phyloP scores from a whole-genome alignment of 257 asterid species.

The Scutellaria barbata region DNA sequence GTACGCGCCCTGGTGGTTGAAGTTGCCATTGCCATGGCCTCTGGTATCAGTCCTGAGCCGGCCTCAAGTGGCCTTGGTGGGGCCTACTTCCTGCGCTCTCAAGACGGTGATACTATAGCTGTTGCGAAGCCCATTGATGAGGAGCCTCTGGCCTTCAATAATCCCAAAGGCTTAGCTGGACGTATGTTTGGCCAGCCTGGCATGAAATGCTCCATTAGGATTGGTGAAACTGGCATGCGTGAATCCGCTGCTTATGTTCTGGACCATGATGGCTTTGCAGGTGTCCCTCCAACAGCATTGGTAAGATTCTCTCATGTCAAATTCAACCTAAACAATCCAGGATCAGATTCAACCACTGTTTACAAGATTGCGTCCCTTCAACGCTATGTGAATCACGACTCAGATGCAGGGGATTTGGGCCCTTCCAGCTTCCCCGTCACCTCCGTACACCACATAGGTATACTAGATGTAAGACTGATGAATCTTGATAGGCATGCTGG shows the following conservation, averaged over 20 bases:
- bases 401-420: slow-evolving; percentile 93
- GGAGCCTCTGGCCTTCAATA: slow-evolving; percentile 93
- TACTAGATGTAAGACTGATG: slow-evolving; percentile 79
- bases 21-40: slow-evolving; percentile 86
- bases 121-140: slow-evolving; percentile 95
- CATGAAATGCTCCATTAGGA: slow-evolving; percentile 79
- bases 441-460: slow-evolving; percentile 81
- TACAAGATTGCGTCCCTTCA: slow-evolving; percentile 81
- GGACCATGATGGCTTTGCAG: slow-evolving; percentile 78
- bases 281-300: slow-evolving; percentile 90
- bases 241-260: slow-evolving; percentile 95
- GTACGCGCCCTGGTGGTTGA: slow-evolving; percentile 78
- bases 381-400: slow-evolving; percentile 70
- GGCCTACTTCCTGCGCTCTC: slow-evolving; percentile 72
- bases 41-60: slow-evolving; percentile 81
- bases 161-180: slow-evolving; percentile 90
- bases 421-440: slow-evolving; percentile 87
- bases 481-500: slow-evolving; percentile 98
- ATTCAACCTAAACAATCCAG: slow-evolving; percentile 56
- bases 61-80: slow-evolving; percentile 91
- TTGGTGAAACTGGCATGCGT: slow-evolving; percentile 90
- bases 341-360: slow-evolving; percentile 44
- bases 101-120: slow-evolving; percentile 65
- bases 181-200: slow-evolving; percentile 93
- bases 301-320: slow-evolving; percentile 74